A percentile compares a stretch with the other conserved stretches of the same genome.
Evolutionary conservation across 2,329 filamentous ascomycete species (phyloP).

Genomic region (Ilyonectria robusta): DNA sequence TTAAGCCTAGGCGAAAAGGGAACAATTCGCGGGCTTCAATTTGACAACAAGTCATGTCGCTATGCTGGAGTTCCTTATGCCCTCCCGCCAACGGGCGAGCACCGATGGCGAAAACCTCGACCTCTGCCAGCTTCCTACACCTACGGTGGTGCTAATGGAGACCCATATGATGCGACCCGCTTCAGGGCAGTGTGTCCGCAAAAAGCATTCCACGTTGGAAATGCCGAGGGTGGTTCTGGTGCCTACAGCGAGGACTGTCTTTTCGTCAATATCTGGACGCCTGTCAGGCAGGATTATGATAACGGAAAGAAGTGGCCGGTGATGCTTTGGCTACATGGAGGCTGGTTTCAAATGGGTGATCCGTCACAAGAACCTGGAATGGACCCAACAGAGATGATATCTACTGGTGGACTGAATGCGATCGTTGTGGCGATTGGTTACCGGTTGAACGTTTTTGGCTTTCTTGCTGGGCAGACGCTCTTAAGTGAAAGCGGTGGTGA

Average conservation of each 20-base stretch:
- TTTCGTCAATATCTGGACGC: constrained; percentile 63
- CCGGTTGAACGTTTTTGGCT: constrained; percentile 61
- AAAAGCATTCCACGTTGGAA: constrained; percentile 48
- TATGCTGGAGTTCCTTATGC: constrained; percentile 57
- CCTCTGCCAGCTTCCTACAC: constrained; percentile 48
- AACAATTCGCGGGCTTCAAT: constrained; percentile 50
- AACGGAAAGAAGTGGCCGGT: constrained; percentile 47
- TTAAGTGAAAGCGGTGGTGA: constrained; percentile 40
- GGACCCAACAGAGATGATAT: constrained; percentile 59
- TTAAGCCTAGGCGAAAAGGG: constrained; percentile 41
- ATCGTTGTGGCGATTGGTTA: constrained; percentile 64
- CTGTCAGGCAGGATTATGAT: constrained; percentile 41
- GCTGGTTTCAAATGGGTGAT: constrained; percentile 63
- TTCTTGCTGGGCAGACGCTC: constrained; percentile 59
- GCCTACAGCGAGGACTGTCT: constrained; percentile 61
- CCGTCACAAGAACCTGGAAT: constrained; percentile 57
- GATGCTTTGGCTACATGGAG: constrained; percentile 57
- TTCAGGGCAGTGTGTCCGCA: constrained; percentile 58
- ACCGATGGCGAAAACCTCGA: constrained; percentile 56
- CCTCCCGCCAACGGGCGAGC: constrained; percentile 53
- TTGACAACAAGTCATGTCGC: constrained; percentile 50
- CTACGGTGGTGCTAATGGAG: constrained; percentile 44
- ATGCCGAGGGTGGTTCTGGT: constrained; percentile 44
- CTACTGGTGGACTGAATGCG: constrained; percentile 53
- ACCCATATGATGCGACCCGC: constrained; percentile 54